Evolutionary conservation across 495 filamentous ascomycete species (phyloP).

Genomic region (Podospora fimiseda): DNA sequence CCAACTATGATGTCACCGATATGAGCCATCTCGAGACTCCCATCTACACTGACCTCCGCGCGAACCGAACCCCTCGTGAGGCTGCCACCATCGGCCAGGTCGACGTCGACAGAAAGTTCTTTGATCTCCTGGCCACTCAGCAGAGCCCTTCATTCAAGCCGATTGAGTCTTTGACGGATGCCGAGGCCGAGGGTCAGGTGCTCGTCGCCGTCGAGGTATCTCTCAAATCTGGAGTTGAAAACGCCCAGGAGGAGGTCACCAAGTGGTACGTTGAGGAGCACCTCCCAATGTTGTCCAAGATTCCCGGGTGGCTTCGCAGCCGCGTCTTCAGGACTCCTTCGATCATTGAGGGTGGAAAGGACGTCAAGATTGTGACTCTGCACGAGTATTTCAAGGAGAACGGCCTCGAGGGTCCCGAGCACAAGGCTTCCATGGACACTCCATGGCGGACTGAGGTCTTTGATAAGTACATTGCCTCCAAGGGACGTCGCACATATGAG

Average conservation of each 20-base stretch:
- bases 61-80: slow-evolving; percentile 64
- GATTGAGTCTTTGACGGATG: slow-evolving; percentile 53
- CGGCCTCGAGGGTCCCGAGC: slow-evolving; percentile 56
- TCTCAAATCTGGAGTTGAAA: slow-evolving; percentile 45
- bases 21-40: slow-evolving; percentile 60
- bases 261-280: slow-evolving; percentile 72
- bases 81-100: slow-evolving; percentile 71
- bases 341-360: slow-evolving; percentile 40
- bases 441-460: slow-evolving; percentile 51
- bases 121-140: slow-evolving; percentile 52
- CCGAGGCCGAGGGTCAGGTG: slow-evolving; percentile 53
- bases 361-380: slow-evolving; percentile 51
- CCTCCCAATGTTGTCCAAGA: slow-evolving; percentile 59
- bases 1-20: slow-evolving; percentile 72
- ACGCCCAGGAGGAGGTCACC: slow-evolving; percentile 48
- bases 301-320: slow-evolving; percentile 70
- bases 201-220: slow-evolving; percentile 56
- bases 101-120: slow-evolving; percentile 61
- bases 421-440: slow-evolving; percentile 54
- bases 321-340: slow-evolving; percentile 53
- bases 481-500: slow-evolving; percentile 53
- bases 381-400: slow-evolving; percentile 66
- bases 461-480: slow-evolving; percentile 49
- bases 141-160: slow-evolving; percentile 47
- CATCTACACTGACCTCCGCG: slow-evolving; percentile 62